Conservation (phyloP, 352 stramenopile species). For the Globisporangium okanoganense region DNA sequence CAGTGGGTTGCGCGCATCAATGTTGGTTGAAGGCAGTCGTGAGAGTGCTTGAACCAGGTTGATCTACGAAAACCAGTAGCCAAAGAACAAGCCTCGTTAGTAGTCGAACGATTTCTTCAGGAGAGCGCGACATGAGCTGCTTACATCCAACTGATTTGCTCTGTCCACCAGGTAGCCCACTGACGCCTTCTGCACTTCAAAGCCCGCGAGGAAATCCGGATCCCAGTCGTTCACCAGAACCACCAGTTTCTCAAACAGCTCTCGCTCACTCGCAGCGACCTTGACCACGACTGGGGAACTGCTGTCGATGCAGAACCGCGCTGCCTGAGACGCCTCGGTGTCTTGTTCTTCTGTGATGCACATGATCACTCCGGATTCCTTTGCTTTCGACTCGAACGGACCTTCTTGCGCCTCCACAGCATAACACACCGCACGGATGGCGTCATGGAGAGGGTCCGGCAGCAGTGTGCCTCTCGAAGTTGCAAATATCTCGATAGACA, state of each 20-base stretch:
- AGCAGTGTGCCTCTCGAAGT: conserved; percentile 52
- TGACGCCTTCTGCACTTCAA: conserved; percentile 82
- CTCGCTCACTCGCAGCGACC: conserved; percentile 39
- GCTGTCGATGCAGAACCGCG: conserved; percentile 32
- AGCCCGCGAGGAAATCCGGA: conserved; percentile 88
- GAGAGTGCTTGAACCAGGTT: conserved; percentile 70
- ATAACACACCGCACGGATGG: conserved; percentile 61
- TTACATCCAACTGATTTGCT: conserved; percentile 49
- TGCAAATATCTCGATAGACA: conserved; percentile 78
- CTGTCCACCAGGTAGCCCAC: conserved; percentile 78
- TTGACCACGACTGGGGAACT: conserved; percentile 22
- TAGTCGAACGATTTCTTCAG: background rate
- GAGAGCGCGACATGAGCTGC: background rate
- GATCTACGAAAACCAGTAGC: conserved; percentile 30
- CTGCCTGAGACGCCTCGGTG: conserved; percentile 11
- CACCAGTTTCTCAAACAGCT: conserved; percentile 54
- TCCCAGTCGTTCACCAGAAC: conserved; percentile 66
- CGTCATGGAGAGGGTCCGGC: conserved; percentile 66
- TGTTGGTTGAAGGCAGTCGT: conserved; percentile 41
- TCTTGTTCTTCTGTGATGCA: conserved; percentile 17
- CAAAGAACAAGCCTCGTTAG: background rate
- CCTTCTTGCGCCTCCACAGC: conserved; percentile 74
- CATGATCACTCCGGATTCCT: conserved; percentile 51
- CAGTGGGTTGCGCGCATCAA: conserved; percentile 51
- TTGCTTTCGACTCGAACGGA: conserved; percentile 38